Conservation (phyloP, 768 basidiomycete species). For the Leccinellum rugosiceps region DNA sequence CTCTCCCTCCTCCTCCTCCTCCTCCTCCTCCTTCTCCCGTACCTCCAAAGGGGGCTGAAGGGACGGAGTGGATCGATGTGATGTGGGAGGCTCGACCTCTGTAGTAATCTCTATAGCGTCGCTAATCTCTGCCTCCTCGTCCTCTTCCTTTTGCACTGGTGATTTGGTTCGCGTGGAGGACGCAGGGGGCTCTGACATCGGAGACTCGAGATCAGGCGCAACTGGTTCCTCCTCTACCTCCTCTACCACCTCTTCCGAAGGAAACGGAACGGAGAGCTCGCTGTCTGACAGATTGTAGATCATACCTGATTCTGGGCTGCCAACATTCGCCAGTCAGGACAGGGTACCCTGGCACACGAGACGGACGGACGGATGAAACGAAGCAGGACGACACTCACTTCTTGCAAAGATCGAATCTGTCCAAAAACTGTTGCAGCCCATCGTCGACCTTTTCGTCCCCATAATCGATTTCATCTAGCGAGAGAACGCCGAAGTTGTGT, state of each 20-base stretch:
- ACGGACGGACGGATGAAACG: not conserved
- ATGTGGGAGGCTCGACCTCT: constrained; percentile 13
- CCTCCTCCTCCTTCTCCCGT: constrained; percentile 12
- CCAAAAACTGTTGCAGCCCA: constrained; percentile 48
- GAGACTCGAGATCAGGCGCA: constrained; percentile 26
- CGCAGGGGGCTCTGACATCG: constrained; percentile 33
- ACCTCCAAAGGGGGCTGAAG: constrained; percentile 7
- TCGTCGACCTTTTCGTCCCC: constrained; percentile 34
- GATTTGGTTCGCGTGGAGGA: constrained; percentile 25
- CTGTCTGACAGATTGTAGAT: constrained; percentile 36
- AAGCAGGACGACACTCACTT: constrained; percentile 39
- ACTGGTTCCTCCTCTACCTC: constrained; percentile 6
- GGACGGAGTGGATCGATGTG: constrained; percentile 17
- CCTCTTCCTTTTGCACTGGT: constrained; percentile 23
- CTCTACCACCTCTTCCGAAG: constrained; percentile 7
- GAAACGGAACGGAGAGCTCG: constrained; percentile 27
- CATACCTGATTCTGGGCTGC: constrained; percentile 41
- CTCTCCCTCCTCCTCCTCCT: constrained; percentile 14
- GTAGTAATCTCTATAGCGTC: constrained; percentile 7
- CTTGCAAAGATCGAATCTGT: constrained; percentile 52
- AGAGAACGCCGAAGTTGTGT: constrained; percentile 40
- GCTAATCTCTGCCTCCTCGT: constrained; percentile 23
- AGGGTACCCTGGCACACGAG: not conserved
- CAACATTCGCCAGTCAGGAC: constrained; percentile 5
- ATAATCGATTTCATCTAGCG: constrained; percentile 36